phyloP scores from a whole-genome alignment of 2,329 filamentous ascomycete genomes.

The Talaromyces sp. region DNA sequence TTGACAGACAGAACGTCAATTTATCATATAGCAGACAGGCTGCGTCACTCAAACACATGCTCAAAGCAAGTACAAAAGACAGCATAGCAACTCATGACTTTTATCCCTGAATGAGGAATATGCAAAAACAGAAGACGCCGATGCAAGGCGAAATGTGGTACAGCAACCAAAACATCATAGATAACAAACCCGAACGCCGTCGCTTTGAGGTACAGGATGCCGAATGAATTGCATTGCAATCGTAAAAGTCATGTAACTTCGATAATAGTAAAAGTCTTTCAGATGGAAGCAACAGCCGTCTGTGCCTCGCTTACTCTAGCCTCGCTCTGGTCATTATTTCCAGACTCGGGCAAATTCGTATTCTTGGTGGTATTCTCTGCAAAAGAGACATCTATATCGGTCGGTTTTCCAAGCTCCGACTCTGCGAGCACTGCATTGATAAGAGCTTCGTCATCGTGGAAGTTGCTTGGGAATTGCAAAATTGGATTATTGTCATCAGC shows the following conservation, averaged over 20 bases:
- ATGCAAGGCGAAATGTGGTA: not conserved
- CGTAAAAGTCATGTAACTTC: conserved; percentile 1
- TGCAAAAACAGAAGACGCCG: not conserved
- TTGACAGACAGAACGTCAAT: too few relatives aligned
- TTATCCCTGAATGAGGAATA: not conserved
- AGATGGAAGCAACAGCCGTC: conserved; percentile 8
- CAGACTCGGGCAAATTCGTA: not conserved
- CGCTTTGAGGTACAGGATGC: conserved; percentile 10
- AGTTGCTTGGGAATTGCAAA: conserved; percentile 15
- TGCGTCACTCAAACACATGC: not conserved
- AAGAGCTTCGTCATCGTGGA: conserved; percentile 29
- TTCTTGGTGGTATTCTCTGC: not conserved
- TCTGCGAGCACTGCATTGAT: conserved; percentile 37
- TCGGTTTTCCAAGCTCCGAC: conserved; percentile 28
- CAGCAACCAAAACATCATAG: not conserved
- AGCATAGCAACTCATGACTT: not conserved
- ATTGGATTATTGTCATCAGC: conserved; percentile 19
- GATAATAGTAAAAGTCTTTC: not conserved
- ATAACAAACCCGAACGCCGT: conserved; percentile 6
- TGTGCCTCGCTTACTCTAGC: not conserved
- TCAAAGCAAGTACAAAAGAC: not conserved
- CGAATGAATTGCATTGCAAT: conserved; percentile 3
- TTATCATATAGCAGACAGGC: too few relatives aligned
- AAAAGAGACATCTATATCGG: not conserved
- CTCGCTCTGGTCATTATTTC: not conserved